Conservation (phyloP, 2,329 filamentous ascomycete genomes). For the Cladosporium sp. region DNA sequence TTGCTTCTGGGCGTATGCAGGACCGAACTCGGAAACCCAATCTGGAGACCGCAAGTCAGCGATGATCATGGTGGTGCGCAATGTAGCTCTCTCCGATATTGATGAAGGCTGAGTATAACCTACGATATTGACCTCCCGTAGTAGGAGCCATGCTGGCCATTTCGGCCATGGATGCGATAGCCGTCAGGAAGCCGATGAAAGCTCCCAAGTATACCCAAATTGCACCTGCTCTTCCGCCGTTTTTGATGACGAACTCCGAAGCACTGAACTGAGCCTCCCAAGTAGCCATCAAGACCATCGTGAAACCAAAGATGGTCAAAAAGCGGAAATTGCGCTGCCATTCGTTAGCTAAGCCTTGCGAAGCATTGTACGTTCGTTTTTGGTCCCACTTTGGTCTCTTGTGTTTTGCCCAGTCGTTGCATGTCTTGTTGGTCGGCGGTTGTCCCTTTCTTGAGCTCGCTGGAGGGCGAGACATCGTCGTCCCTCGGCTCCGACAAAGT, state of each 20-base stretch:
- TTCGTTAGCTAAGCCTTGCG: not conserved
- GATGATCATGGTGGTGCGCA: no score
- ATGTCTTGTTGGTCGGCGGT: constrained; percentile 14
- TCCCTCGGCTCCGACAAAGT: not conserved
- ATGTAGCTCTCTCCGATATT: no score
- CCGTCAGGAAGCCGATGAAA: constrained; percentile 23
- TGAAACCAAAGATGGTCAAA: constrained; percentile 23
- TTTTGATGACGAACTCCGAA: constrained; percentile 24
- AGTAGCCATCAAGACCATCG: constrained; percentile 25
- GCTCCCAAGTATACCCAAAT: constrained; percentile 31
- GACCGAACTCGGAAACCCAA: constrained; percentile 31
- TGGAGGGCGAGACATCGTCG: not conserved
- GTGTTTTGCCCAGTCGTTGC: constrained; percentile 16
- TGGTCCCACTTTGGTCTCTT: constrained; percentile 2
- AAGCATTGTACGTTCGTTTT: not conserved
- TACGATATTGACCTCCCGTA: constrained; percentile 26
- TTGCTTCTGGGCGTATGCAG: constrained; percentile 24
- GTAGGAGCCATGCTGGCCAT: constrained; percentile 31
- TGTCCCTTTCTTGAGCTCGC: constrained; percentile 11
- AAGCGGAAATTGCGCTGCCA: constrained; percentile 21
- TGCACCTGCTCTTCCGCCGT: constrained; percentile 29
- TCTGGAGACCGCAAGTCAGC: constrained; percentile 1
- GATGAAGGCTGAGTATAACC: not conserved
- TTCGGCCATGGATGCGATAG: constrained; percentile 29
- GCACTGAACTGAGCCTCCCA: constrained; percentile 31